A percentile compares a stretch with the other conserved stretches of the same genome.
These are phyloP conservation scores for Fragilaria crotonensis DNA, from an alignment of 108 stramenopile species.

Conservation along the genomic window DNA sequence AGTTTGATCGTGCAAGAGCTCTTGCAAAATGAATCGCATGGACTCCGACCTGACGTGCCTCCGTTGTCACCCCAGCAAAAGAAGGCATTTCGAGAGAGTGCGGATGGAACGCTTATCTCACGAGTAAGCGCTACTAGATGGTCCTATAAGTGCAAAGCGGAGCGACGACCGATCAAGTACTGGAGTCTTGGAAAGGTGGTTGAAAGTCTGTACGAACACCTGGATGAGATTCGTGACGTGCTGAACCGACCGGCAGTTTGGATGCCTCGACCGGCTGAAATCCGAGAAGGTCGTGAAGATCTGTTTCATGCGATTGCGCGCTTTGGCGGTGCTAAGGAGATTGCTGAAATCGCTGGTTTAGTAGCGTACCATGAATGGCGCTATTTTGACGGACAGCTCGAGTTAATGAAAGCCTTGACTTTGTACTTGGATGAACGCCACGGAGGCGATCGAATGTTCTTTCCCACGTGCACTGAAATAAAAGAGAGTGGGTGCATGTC, in stretches of 20 bases:
- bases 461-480: conserved; percentile 28
- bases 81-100: background rate
- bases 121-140: conserved; percentile 5
- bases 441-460: conserved; percentile 24
- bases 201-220: conserved; percentile 45
- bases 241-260: conserved; percentile 49
- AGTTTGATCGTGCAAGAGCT: conserved; percentile 19
- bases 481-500: conserved; percentile 16
- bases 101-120: background rate
- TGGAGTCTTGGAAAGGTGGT: conserved; percentile 36
- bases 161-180: conserved; percentile 35
- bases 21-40: conserved; percentile 11
- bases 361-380: conserved; percentile 59
- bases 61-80: conserved; percentile 15
- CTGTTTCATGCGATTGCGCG: conserved; percentile 46
- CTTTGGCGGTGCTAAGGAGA: conserved; percentile 18
- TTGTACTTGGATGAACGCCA: conserved; percentile 36
- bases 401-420: conserved; percentile 45
- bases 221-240: conserved; percentile 25
- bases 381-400: conserved; percentile 55
- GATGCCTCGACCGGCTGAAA: conserved; percentile 63
- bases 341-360: conserved; percentile 37
- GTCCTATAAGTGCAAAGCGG: conserved; percentile 8
- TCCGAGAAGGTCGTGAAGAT: conserved; percentile 32
- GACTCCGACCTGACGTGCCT: conserved; percentile 1